Percentiles rank a stretch among this genome's conserved stretches.
phyloP scores from a whole-genome alignment of 169 alveolate genomes.

The Eimeria tenella region DNA sequence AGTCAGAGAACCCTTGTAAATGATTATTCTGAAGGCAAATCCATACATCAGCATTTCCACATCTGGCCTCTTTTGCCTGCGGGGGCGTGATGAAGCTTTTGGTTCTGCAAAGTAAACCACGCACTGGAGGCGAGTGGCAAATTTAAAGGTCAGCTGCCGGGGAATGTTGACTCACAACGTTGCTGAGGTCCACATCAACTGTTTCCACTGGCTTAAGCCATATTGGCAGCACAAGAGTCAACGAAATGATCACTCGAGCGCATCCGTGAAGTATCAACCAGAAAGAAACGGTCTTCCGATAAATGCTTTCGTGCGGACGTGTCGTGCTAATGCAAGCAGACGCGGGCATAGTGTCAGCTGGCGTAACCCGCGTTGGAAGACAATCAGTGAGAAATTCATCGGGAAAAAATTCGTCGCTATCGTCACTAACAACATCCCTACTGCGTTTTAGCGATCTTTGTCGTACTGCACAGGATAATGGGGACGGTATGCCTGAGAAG shows the following conservation, averaged over 20 bases:
- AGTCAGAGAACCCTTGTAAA: constrained; percentile 15
- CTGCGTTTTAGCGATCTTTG: not conserved
- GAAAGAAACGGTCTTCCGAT: not conserved
- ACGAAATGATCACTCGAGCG: not conserved
- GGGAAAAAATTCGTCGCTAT: no score
- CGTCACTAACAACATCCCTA: not conserved
- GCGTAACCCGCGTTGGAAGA: not conserved
- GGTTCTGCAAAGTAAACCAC: no score
- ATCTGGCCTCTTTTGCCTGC: no score
- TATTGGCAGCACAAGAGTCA: constrained; percentile 47
- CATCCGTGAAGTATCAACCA: constrained; percentile 36
- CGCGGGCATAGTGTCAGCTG: not conserved
- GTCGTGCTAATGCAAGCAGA: not conserved
- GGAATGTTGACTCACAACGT: constrained; percentile 35
- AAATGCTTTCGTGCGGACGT: not conserved
- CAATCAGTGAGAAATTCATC: not conserved
- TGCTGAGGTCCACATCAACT: constrained; percentile 52
- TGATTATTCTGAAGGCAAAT: constrained; percentile 34
- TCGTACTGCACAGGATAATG: not conserved
- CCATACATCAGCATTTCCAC: no score
- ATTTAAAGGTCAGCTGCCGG: not conserved
- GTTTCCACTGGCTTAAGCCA: constrained; percentile 48
- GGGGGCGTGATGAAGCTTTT: no score
- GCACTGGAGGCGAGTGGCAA: no score
- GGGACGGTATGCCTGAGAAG: not conserved